A percentile compares a stretch with the other conserved stretches of the same genome.
Evolutionary conservation across 2,329 filamentous ascomycete genomes (phyloP).

Genomic region (Aschersonia sp.): DNA sequence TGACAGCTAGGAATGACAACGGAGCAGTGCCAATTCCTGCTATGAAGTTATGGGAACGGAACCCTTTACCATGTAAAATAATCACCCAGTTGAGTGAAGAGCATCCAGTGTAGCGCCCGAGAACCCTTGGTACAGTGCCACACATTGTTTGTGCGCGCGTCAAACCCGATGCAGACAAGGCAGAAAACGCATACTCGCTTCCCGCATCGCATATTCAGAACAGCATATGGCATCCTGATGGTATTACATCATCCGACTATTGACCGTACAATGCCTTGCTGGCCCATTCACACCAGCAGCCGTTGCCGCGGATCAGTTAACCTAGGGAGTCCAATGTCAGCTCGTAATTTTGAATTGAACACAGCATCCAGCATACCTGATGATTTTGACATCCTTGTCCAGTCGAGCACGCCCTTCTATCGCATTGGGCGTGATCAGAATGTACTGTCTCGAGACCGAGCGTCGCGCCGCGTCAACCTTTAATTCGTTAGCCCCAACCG

Average conservation of each 20-base stretch:
- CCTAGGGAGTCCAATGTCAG: slow-evolving; percentile 16
- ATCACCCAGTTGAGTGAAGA: no score
- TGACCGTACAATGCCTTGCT: neutral
- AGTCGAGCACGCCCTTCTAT: slow-evolving; percentile 46
- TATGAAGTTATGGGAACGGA: no score
- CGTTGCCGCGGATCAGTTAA: slow-evolving; percentile 45
- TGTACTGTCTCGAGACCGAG: slow-evolving; percentile 83
- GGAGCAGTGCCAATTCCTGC: neutral
- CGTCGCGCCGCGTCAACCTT: slow-evolving; percentile 72
- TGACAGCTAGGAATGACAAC: slow-evolving; percentile 21
- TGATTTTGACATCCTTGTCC: slow-evolving; percentile 62
- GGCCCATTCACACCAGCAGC: slow-evolving; percentile 17
- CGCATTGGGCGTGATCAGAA: slow-evolving; percentile 88
- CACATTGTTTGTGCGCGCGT: no score
- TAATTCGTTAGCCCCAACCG: neutral
- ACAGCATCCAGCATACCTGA: slow-evolving; percentile 35
- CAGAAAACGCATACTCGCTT: no score
- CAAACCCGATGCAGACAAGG: no score
- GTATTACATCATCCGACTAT: neutral
- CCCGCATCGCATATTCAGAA: no score
- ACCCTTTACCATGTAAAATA: no score
- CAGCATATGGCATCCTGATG: no score
- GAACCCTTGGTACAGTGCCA: no score
- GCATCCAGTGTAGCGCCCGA: no score
- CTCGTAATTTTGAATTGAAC: neutral